Evolutionary conservation across 352 stramenopile species (phyloP), one percentile per base, ranked within the genome.

Genomic region (Pythium brassicae): DNA sequence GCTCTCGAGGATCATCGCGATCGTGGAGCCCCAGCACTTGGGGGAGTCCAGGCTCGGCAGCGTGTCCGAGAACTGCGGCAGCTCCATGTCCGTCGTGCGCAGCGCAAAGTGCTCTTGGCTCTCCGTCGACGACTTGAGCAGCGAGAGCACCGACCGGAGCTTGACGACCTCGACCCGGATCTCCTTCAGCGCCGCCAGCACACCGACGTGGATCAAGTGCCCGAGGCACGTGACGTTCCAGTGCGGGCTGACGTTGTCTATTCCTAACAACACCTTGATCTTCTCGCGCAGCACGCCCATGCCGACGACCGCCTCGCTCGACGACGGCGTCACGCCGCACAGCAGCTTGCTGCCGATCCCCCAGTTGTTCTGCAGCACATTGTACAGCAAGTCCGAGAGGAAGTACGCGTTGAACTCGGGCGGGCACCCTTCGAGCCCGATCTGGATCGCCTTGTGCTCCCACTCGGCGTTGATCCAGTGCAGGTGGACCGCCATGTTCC

Each of bases 381-480:
- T 87, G 68, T 86, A 91, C 26, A 91, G 64, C 65, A 91, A 63
- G 50, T 91, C 80, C 52, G 80, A 85, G 64, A 91, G 74, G 56
- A 89, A 89, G 61, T 89, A 91, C 19, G 78, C 71, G 54, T 76
- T 89, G 58, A 83, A 86, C 27, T 88, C 78, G 27, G 68, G 58
- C 27, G 80, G 76, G 53, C 75, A 91, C 17, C 76, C 72, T 70
- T 91, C 80, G 10, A 91, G 69, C 1, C 78, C 80, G 45, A 91
- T 69, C 60, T 91, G 80, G 50, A 91, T 84, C 22, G 76, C 79
- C 69, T 91, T 91, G 73, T 80, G 86, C 60, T 91, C 80, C 80
- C 80, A 91, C n/a, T 91, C 80, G 8, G 80, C 78, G 63, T 91
- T 91, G 68, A 91, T 85, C 80, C 80, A 91, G 60, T 91, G 76